Conservation (phyloP, 805 yeast species). For the Barnettozyma pratensis region DNA sequence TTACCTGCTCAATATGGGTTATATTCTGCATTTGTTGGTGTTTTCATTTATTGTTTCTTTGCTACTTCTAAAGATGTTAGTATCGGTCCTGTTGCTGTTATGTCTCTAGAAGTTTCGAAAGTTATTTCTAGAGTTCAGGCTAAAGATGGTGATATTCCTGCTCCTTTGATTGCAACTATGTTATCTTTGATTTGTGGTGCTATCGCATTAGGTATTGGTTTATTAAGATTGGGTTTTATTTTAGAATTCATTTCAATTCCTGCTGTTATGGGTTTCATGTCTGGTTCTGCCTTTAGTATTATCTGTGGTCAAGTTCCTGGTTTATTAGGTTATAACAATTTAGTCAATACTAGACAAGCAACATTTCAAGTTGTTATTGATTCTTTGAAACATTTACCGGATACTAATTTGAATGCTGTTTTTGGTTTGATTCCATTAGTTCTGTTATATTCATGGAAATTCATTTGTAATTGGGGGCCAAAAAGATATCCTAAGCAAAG, state of each 20-base stretch:
- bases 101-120: constrained; percentile 82
- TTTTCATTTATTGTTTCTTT: constrained; percentile 79
- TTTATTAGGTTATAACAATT: constrained; percentile 66
- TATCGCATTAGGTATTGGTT: constrained; percentile 76
- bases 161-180: constrained; percentile 75
- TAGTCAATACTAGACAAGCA: constrained; percentile 67
- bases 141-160: constrained; percentile 42
- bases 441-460: constrained; percentile 71
- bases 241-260: constrained; percentile 87
- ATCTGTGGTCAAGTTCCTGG: constrained; percentile 82
- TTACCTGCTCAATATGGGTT: constrained; percentile 80
- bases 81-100: constrained; percentile 96
- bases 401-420: constrained; percentile 76
- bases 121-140: constrained; percentile 61
- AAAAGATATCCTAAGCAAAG: constrained; percentile 56
- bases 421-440: constrained; percentile 77
- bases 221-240: constrained; percentile 79
- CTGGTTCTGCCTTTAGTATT: constrained; percentile 87
- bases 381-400: constrained; percentile 64
- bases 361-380: constrained; percentile 67
- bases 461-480: constrained; percentile 51
- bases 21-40: constrained; percentile 90
- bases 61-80: constrained; percentile 95
- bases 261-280: constrained; percentile 91
- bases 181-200: constrained; percentile 81